Evolutionary conservation across 2,329 filamentous ascomycete species (phyloP), one percentile per base, ranked within the genome.

Genomic region (Nemania sp.): DNA sequence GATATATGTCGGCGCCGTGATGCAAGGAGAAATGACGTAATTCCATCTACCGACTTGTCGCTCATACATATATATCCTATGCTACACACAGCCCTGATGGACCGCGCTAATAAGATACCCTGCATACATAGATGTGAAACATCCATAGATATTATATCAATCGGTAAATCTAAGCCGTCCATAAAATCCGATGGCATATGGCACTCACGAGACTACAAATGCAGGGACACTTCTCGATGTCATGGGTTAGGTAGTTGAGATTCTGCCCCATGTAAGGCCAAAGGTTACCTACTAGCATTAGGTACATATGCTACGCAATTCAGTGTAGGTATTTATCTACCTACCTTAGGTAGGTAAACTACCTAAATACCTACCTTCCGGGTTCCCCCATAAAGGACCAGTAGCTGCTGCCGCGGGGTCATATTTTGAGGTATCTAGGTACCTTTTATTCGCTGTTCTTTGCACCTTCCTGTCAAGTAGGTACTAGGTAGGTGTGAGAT

Each of bases 401-500:
- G 32, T 35, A 8, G 32, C 7, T 3, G 32, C 32, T 35, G 6
- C 32, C 6, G 32, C 11, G 32, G 32, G 32, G 32, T 35, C 32
- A 35, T 35, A 8, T 35, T 35, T 35, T 7, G 32, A 7, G 32
- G 32, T 35, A 35, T 8, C 29, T 56, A 27, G 5, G 20, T 26
- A n/a, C 38, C 38, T 43, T 43, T 43, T 13, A 43, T 18, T 7
- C 32, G 32, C 32, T 35, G 32, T 45, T n/a, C 13, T 56, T 27
- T 22, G 41, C 10, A 45, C 41, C 41, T 45, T 45, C 18, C 41
- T 45, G 18, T 35, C 32, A 35, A 8, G 41, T 51, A 51, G 22
- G 15, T 55, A 20, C 51, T 35, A 7, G 11, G 41, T 49, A 49
- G 45, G 15, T 55, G 20, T 45, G 3, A 20, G 41, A 62, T 58